Evolutionary conservation across 345 rosid species (phyloP), one percentile per base, ranked within the genome.

Genomic region (Salix dunnii): DNA sequence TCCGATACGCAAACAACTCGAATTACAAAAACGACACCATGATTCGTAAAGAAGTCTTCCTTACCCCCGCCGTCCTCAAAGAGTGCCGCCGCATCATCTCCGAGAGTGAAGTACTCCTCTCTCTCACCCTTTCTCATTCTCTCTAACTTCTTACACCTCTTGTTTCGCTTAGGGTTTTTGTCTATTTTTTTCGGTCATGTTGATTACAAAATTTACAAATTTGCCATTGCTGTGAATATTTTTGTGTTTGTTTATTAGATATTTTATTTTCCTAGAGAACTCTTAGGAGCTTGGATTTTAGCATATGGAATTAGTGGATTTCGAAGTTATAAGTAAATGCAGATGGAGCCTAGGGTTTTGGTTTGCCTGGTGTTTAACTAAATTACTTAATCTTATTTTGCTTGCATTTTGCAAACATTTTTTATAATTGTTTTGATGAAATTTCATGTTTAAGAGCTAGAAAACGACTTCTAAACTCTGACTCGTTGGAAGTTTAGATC

Each of bases 21-120:
- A 96, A 96, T 86, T 96, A 96, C 93, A 96, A 96, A 84, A 96
- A 96, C 90, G 98, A 96, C 86, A 93, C 95, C 69, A 96, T 96
- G 93, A 96, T 94, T 84, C 97, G 99, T 64, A 96, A 96, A 78
- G 98, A 96, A 84, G 92, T 96, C 73, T 96, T 92, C 84, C 92
- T 96, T 82, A 88, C 94, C 86, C 97, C 99, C 77, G 91, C 97
- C 74, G 97, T 90, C 77, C 84, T 93, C 83, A 88, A 89, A 61
- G 99, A 96, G 79, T 92, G 97, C 88, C 97, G 93, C 87, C 97
- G 99, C 75, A 92, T 96, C 87, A 89, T 96, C 81, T n/a, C 97
- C 83, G 98, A 93, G 71, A 91, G 97, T 92, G 99, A 93, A 89
- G 99, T 94, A 8, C 21, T 46, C 27, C 5, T 58, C 30, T 55